phyloP scores from a whole-genome alignment of 73 alveolate species.

The Paramecium pentaurelia region DNA sequence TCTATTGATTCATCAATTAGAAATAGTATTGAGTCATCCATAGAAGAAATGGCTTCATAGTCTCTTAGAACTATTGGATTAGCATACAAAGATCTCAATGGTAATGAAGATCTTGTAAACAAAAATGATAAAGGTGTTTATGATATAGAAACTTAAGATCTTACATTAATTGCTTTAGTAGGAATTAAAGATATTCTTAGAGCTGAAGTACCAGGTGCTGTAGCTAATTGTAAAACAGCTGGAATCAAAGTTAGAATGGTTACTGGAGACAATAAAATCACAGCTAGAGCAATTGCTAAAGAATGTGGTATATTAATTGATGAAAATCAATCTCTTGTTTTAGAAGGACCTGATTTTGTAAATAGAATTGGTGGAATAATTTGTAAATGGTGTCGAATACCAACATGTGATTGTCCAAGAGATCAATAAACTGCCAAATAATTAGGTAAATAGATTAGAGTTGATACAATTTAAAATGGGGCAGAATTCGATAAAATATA shows the following conservation, averaged over 20 bases:
- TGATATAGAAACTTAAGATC: conserved; percentile 65
- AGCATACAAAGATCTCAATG: conserved; percentile 61
- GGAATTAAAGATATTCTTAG: conserved; percentile 83
- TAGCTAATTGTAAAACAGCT: conserved; percentile 78
- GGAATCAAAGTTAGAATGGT: conserved; percentile 92
- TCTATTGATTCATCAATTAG: conserved; percentile 52
- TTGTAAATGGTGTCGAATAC: conserved; percentile 69
- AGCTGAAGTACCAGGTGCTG: conserved; percentile 79
- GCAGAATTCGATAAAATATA: conserved; percentile 61
- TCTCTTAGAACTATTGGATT: conserved; percentile 66
- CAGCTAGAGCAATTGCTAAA: conserved; percentile 87
- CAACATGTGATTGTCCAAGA: conserved; percentile 56
- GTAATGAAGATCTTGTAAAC: conserved; percentile 46
- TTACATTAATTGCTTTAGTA: conserved; percentile 68
- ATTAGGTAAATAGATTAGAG: conserved; percentile 37
- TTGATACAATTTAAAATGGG: conserved; percentile 52
- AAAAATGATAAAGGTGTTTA: conserved; percentile 66
- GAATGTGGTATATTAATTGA: conserved; percentile 76
- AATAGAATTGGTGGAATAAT: conserved; percentile 80
- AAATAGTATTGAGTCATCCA: conserved; percentile 47
- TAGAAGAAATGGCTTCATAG: conserved; percentile 68
- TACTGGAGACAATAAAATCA: conserved; percentile 86
- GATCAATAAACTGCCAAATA: conserved; percentile 38
- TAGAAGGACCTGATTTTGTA: conserved; percentile 81
- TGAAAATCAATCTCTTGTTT: neutral